phyloP scores from a whole-genome alignment of 2,329 filamentous ascomycete genomes.

The Huntiella omanensis region DNA sequence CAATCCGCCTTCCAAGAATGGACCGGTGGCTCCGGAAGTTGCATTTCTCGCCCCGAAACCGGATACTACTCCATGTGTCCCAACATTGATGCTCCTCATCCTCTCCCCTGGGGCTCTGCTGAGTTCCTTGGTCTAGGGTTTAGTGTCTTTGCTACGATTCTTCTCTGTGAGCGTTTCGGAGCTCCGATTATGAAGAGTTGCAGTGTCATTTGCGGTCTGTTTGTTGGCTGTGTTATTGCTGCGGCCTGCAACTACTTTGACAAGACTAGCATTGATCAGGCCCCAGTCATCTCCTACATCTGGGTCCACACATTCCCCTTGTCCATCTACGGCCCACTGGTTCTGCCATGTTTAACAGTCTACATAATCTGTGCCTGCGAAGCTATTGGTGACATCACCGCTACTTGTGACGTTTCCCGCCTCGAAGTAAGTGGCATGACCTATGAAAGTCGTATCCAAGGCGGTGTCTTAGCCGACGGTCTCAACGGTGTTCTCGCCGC shows the following conservation, averaged over 20 bases:
- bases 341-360: slow-evolving; percentile 50
- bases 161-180: slow-evolving; percentile 64
- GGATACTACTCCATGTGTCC: slow-evolving; percentile 48
- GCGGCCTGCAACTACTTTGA: slow-evolving; percentile 65
- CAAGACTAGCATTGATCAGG: slow-evolving; percentile 47
- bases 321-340: slow-evolving; percentile 51
- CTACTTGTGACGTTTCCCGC: slow-evolving; percentile 62
- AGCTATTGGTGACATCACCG: slow-evolving; percentile 63
- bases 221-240: slow-evolving; percentile 61
- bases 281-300: slow-evolving; percentile 54
- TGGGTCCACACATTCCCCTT: slow-evolving; percentile 66
- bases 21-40: slow-evolving; percentile 53
- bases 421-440: slow-evolving; percentile 53
- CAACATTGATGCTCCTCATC: slow-evolving; percentile 45
- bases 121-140: slow-evolving; percentile 67
- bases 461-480: slow-evolving; percentile 60
- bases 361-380: slow-evolving; percentile 61
- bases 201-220: slow-evolving; percentile 54
- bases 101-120: slow-evolving; percentile 59
- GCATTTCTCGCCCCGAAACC: slow-evolving; percentile 26
- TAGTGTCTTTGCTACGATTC: slow-evolving; percentile 60
- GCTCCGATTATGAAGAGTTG: slow-evolving; percentile 71
- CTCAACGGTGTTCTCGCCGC: slow-evolving; percentile 57
- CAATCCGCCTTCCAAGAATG: slow-evolving; percentile 55
- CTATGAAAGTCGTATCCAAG: slow-evolving; percentile 63